These are phyloP conservation scores for Cryptomeria japonica DNA, from an alignment of 75 land plant species.

Conservation along the genomic window DNA sequence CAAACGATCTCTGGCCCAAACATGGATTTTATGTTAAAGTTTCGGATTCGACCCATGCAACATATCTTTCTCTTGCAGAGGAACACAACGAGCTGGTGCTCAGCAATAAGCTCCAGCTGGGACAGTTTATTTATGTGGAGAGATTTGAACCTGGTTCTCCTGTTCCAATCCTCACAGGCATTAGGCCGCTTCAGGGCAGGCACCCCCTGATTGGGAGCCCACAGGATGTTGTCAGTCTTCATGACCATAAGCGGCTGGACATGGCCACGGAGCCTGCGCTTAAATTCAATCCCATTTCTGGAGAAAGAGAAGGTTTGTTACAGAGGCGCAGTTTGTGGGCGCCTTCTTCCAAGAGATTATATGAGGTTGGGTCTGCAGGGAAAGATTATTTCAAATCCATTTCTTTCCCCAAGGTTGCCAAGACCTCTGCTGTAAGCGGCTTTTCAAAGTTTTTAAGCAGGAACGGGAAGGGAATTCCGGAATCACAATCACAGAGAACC, in stretches of 20 bases:
- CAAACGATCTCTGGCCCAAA: constrained; percentile 71
- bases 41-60: constrained; percentile 90
- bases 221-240: constrained; percentile 32
- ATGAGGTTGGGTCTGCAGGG: background rate
- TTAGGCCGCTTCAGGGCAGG: constrained; percentile 58
- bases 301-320: background rate
- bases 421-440: background rate
- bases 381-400: constrained; percentile 5
- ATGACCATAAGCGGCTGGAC: background rate
- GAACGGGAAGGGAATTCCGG: background rate
- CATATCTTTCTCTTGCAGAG: constrained; percentile 71
- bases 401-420: constrained; percentile 1
- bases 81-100: constrained; percentile 86
- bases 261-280: background rate
- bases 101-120: constrained; percentile 87
- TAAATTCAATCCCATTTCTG: background rate
- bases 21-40: constrained; percentile 93
- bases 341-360: background rate
- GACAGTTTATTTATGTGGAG: constrained; percentile 88
- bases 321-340: constrained; percentile 12
- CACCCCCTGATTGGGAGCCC: constrained; percentile 54
- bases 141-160: constrained; percentile 80
- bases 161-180: constrained; percentile 71
- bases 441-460: constrained; percentile 1
- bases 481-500: background rate